Percentiles rank a stretch among this genome's conserved stretches.
These are phyloP conservation scores for Paramecium bursaria DNA, from an alignment of 73 alveolate genomes.

Conservation along the genomic window DNA sequence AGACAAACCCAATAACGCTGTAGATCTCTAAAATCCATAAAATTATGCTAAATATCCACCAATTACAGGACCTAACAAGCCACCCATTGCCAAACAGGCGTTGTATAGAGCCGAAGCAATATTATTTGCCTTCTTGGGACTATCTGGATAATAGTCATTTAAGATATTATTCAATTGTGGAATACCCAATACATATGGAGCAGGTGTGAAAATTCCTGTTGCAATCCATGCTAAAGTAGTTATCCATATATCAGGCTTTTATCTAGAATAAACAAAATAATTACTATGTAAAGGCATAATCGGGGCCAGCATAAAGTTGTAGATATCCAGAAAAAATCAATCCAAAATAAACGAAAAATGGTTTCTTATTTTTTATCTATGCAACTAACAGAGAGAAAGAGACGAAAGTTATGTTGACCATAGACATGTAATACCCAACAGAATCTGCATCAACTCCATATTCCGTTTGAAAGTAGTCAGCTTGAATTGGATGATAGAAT, in stretches of 20 bases:
- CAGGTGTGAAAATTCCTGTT: neutral
- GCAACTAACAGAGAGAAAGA: neutral
- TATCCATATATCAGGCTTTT: neutral
- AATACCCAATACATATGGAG: constrained; percentile 15
- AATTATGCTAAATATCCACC: neutral
- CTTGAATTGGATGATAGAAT: constrained; percentile 23
- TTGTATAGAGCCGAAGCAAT: constrained; percentile 51
- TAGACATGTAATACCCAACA: constrained; percentile 21
- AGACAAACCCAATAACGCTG: neutral
- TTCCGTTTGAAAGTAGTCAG: neutral
- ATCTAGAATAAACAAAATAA: no score
- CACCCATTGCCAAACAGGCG: constrained; percentile 43
- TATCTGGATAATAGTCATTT: neutral
- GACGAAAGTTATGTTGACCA: neutral
- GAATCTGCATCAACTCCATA: constrained; percentile 8
- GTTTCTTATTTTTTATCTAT: neutral
- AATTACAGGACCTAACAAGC: constrained; percentile 1
- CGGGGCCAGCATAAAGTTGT: constrained; percentile 43
- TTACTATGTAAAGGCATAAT: constrained; percentile 17
- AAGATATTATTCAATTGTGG: neutral
- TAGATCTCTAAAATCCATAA: constrained; percentile 16
- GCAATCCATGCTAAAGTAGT: neutral
- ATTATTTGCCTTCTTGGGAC: neutral
- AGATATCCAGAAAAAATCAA: neutral
- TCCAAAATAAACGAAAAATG: constrained; percentile 10